These are phyloP conservation scores for Debaryomyces hansenii DNA, from an alignment of 805 yeast species.

Conservation along the genomic window DNA sequence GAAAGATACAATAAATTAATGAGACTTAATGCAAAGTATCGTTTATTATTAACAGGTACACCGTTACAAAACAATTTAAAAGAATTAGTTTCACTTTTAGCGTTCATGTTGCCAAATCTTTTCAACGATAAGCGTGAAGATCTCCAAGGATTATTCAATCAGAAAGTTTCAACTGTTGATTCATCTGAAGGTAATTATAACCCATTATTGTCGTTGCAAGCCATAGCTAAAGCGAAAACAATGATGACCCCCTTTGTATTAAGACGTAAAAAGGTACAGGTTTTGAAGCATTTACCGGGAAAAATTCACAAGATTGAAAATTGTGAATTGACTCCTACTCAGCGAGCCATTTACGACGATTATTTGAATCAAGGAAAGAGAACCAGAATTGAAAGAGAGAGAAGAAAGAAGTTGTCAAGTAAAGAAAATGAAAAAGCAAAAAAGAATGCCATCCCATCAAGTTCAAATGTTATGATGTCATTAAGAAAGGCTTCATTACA, in stretches of 20 bases:
- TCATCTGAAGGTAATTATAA: constrained; percentile 51
- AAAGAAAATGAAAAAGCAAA: constrained; percentile 35
- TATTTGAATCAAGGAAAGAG: constrained; percentile 50
- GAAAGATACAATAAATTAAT: constrained; percentile 87
- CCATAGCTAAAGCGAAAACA: constrained; percentile 88
- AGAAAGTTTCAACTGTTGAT: constrained; percentile 71
- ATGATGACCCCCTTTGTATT: constrained; percentile 98
- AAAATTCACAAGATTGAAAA: constrained; percentile 63
- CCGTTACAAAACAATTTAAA: constrained; percentile 92
- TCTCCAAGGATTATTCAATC: constrained; percentile 79
- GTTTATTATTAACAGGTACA: constrained; percentile 91
- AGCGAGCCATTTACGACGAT: constrained; percentile 57
- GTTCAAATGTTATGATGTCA: constrained; percentile 79
- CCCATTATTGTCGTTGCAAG: constrained; percentile 85
- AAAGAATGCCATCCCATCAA: constrained; percentile 37
- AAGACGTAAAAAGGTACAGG: constrained; percentile 90
- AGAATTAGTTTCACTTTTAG: constrained; percentile 85
- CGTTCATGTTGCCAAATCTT: constrained; percentile 83
- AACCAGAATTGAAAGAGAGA: constrained; percentile 42
- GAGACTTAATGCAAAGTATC: constrained; percentile 79
- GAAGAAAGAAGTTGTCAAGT: constrained; percentile 38
- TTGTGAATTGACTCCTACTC: constrained; percentile 63
- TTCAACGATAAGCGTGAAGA: constrained; percentile 83
- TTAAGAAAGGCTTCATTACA: constrained; percentile 91
- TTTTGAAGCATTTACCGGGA: constrained; percentile 81